Base-by-base conservation (phyloP, 73 alveolate species). In the Paraurostyla sp. region DNA sequence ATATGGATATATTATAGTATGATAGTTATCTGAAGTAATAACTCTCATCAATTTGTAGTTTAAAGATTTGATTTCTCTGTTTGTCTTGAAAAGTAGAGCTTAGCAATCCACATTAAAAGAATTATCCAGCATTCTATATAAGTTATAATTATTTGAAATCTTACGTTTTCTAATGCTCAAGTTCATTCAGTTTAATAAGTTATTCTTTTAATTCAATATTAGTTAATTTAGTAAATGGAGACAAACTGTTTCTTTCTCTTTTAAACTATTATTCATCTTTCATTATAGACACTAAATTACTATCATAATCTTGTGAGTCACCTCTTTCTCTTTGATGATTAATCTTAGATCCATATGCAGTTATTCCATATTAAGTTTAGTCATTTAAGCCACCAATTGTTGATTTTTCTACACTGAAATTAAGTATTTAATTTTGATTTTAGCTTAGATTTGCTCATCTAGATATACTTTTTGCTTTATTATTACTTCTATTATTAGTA, bases 31-130 rank as follows among this genome's bases (percentile, higher is more conserved):
- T 16, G 89, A 18, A 48, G 76, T 78, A 1, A 78, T 54, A 3
- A 78, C 78, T 35, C 89, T 50, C 76, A 51, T 78, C 15, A 78
- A 49, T 54, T 78, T 78, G 42, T 78, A 78, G 43, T 78, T 78
- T 20, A 78, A 20, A 1, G 80, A 51, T 78, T 78, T 78, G 4
- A 78, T 78, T 33, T 78, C 89, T 35, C 89, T 59, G 35, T 78
- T 78, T 1, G 89, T 78, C 50, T 54, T 78, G 33, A n/a, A 35
- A n/a, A 78, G 29, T 3, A 78, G 62, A 23, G 18, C 89, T 22
- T 22, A 9, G 60, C 73, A 56, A 51, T 78, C 89, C n/a, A 73
- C 71, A 43, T 40, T 73, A 23, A 65, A 36, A 22, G 56, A 6
- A 16, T 65, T 65, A 65, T 65, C 82, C 7, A 15, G 18, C 56